Percentiles rank a stretch among this genome's conserved stretches.
These are phyloP conservation scores for Kodamaea kaohsiungensis DNA, from an alignment of 805 yeast species.

Conservation along the genomic window DNA sequence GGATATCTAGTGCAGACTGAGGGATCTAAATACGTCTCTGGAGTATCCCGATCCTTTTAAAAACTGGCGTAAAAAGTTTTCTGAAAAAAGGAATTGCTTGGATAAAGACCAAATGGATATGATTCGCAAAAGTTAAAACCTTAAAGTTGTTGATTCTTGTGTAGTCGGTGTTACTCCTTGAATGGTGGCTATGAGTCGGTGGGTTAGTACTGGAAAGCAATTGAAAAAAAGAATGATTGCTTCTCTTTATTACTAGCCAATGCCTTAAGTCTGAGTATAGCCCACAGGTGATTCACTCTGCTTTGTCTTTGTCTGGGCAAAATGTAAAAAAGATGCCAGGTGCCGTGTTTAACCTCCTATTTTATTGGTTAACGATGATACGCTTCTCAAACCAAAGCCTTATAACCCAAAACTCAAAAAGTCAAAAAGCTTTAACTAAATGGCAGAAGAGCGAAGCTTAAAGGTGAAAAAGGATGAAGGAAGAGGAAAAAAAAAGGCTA, in stretches of 20 bases:
- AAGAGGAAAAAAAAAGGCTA: background rate
- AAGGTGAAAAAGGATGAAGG: background rate
- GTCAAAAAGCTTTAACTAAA: background rate
- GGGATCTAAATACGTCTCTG: background rate
- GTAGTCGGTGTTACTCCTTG: background rate
- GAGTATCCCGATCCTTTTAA: background rate
- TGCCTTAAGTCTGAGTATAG: too few relatives aligned
- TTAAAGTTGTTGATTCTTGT: background rate
- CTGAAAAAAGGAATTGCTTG: background rate
- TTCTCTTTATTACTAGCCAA: too few relatives aligned
- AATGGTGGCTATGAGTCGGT: background rate
- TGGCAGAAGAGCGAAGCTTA: background rate
- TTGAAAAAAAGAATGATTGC: too few relatives aligned
- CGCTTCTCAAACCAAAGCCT: background rate
- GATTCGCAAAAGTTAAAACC: background rate
- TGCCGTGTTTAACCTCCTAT: background rate
- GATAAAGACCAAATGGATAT: background rate
- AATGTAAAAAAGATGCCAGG: background rate
- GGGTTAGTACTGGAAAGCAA: background rate
- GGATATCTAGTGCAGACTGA: background rate
- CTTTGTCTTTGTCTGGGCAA: background rate
- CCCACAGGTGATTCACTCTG: too few relatives aligned
- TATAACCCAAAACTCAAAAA: background rate
- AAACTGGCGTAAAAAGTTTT: background rate
- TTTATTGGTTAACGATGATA: background rate